Evolutionary conservation across 1,284 basidiomycete species (phyloP), one percentile per base, ranked within the genome.

Genomic region (Austropuccinia psidii): DNA sequence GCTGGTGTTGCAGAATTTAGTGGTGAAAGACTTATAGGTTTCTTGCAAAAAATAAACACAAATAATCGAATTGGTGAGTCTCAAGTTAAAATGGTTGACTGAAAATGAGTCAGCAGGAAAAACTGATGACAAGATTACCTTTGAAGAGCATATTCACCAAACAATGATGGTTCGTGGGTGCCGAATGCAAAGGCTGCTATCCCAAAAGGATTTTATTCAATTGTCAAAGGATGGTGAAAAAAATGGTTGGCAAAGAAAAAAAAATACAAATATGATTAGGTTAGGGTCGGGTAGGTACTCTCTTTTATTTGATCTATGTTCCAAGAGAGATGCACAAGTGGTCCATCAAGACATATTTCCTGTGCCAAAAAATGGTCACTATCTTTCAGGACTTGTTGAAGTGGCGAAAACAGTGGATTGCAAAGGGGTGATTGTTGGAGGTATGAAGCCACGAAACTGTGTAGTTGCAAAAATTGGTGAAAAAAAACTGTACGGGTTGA

Each of bases 21-120:
- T n/a, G 67, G 67, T 8, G 67, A 69, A 45, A 37, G 29, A 31
- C 29, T 69, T 2, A 69, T 69, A 27, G 67, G 67, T n/a, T 58
- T 69, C 27, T 43, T 69, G 21, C 67, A 69, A 33, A 69, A 69
- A 45, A 60, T 69, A 8, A 45, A 47, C 3, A 69, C 67, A 31
- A 72, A 72, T 35, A 72, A 62, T n/a, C 17, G 33, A 31, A 50
- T 62, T 45, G 31, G 68, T 72, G 35, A 52, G 68, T 72, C 7
- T 24, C 9, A 13, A 27, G 9, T 15, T 54, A 19, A 27, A 4
- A n/a, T 45, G 41, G 41, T 45, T 65, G 27, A 50, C n/a, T 60
- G 33, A 15, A 19, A 19, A 9, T 19, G 19, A 3, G 11, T 33
- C 13, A 24, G 17, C 27, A 29, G 4, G 13, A 11, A 39, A 61